phyloP scores from a whole-genome alignment of 1,284 basidiomycete species.

The Cerioporus squamosus region DNA sequence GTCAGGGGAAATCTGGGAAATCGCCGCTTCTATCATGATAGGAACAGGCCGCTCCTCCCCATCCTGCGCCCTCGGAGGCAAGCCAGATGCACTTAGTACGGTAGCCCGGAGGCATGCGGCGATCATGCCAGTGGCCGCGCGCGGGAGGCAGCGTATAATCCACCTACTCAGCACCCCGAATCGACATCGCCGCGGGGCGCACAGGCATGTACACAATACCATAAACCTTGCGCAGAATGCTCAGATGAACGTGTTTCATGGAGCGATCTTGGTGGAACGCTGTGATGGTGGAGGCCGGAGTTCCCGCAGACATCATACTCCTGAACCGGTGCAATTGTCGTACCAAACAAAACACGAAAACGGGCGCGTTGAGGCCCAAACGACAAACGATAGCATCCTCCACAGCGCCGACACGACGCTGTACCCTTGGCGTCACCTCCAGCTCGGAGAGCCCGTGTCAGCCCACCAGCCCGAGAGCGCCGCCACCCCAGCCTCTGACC shows the following conservation, averaged over 20 bases:
- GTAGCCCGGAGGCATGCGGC: no score
- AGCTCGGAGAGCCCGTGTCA: conserved; percentile 8
- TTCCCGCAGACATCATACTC: not conserved
- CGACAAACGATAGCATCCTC: conserved; percentile 13
- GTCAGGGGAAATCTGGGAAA: not conserved
- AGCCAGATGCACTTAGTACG: not conserved
- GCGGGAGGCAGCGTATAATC: no score
- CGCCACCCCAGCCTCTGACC: conserved; percentile 25
- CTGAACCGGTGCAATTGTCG: conserved; percentile 4
- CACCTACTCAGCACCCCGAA: no score
- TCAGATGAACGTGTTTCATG: not conserved
- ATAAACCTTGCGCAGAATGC: not conserved
- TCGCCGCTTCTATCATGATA: conserved; percentile 19
- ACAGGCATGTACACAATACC: not conserved
- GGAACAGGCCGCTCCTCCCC: not conserved
- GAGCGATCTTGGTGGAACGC: not conserved
- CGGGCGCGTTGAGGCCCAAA: conserved; percentile 39
- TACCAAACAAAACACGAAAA: conserved; percentile 12
- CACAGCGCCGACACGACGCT: conserved; percentile 13
- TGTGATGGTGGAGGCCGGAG: not conserved
- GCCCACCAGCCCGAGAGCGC: conserved; percentile 12
- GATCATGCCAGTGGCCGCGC: no score
- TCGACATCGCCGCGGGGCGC: no score
- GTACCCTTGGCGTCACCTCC: conserved; percentile 16
- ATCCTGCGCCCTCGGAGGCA: not conserved